A percentile compares a stretch with the other conserved stretches of the same genome.
phyloP scores from a whole-genome alignment of 208 protist genomes.

The Balamuthia mandrillaris region DNA sequence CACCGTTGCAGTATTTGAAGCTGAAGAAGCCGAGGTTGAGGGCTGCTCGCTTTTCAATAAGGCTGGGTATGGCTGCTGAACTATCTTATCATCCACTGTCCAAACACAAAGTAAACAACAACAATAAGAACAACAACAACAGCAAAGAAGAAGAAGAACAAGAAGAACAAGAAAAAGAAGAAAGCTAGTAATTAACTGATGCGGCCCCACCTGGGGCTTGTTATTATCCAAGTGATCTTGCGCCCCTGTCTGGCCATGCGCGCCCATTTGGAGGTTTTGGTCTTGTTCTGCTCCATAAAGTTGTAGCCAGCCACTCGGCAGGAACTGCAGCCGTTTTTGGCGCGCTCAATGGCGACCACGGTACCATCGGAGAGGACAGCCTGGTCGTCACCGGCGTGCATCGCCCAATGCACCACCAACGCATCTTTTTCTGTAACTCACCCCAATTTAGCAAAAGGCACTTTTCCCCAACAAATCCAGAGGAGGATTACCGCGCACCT shows the following conservation, averaged over 20 bases:
- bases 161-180: neutral
- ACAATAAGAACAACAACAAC: no score
- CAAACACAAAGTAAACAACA: no score
- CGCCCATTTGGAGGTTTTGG: neutral
- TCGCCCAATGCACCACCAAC: neutral
- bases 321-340: neutral
- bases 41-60: neutral
- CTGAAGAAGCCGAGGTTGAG: neutral
- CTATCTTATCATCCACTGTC: neutral
- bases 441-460: no score
- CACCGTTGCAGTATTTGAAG: neutral
- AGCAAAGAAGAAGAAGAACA: neutral
- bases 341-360: neutral
- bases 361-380: neutral
- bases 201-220: neutral
- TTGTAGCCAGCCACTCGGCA: neutral
- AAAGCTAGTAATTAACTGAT: neutral
- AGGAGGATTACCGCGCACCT: no score
- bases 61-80: neutral
- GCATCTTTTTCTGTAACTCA: no score
- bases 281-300: constrained; percentile 7
- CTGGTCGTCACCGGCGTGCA: neutral
- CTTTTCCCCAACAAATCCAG: no score
- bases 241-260: neutral
- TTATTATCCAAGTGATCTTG: constrained; percentile 16